Evolutionary conservation across 257 asterid genomes (phyloP).

Genomic region (Gentiana macrophylla): DNA sequence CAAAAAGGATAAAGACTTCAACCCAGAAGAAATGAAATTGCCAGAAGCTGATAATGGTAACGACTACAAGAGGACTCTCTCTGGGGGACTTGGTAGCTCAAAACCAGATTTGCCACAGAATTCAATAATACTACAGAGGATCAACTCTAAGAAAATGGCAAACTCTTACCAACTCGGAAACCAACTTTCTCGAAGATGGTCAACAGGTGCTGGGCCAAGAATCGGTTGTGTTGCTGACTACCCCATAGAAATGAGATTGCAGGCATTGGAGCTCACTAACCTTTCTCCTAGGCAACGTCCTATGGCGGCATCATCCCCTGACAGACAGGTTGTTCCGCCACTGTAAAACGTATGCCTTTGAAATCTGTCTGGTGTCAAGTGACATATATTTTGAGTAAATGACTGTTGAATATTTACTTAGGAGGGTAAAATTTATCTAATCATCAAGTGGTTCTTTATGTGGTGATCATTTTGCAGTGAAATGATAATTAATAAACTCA

Average conservation of each 20-base stretch:
- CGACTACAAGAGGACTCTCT: constrained; percentile 63
- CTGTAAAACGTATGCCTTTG: too few species aligned
- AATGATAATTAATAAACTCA: too few species aligned
- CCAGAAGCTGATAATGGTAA: constrained; percentile 19
- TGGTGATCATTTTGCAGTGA: too few species aligned
- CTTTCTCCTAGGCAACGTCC: constrained; percentile 53
- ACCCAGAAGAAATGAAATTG: constrained; percentile 18
- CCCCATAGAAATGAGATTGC: constrained; percentile 68
- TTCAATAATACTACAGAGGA: constrained; percentile 47
- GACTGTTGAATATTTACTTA: too few species aligned
- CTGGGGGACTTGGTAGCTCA: constrained; percentile 88
- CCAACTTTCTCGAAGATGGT: constrained; percentile 66
- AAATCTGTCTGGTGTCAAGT: too few species aligned
- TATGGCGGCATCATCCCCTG: constrained; percentile 17
- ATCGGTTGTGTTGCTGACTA: constrained; percentile 89
- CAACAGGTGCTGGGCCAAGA: constrained; percentile 89
- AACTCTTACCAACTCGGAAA: constrained; percentile 71
- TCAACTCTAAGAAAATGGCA: constrained; percentile 65
- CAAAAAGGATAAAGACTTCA: constrained; percentile 18
- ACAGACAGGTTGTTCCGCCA: constrained; percentile 14
- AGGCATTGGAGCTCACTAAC: constrained; percentile 76
- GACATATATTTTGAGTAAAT: too few species aligned
- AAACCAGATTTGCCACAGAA: constrained; percentile 57
- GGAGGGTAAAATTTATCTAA: too few species aligned
- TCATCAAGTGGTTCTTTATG: too few species aligned